Conservation (phyloP, 352 stramenopile species). For the Paralagenidium karlingii region DNA sequence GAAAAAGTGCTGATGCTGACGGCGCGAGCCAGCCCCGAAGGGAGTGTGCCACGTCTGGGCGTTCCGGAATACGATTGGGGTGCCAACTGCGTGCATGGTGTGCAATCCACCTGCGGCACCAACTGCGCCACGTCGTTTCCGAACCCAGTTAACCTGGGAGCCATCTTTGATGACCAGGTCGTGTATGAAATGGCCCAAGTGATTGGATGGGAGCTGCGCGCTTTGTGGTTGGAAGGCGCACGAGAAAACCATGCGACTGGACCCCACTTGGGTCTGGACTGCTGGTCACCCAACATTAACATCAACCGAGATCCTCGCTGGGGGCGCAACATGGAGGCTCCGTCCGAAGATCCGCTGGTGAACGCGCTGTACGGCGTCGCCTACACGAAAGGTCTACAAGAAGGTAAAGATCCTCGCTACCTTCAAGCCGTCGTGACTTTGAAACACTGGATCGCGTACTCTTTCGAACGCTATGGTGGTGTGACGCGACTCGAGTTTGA, state of each 20-base stretch:
- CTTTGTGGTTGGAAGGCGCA: slow-evolving; percentile 64
- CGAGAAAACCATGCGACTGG: slow-evolving; percentile 47
- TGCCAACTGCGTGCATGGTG: slow-evolving; percentile 88
- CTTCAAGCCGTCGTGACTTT: slow-evolving; percentile 82
- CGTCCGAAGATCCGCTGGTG: slow-evolving; percentile 89
- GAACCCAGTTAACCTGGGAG: slow-evolving; percentile 79
- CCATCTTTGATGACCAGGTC: slow-evolving; percentile 75
- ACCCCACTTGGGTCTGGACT: slow-evolving; percentile 80
- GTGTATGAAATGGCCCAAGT: slow-evolving; percentile 78
- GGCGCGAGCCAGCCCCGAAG: slow-evolving; percentile 45
- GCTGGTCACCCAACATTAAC: slow-evolving; percentile 93
- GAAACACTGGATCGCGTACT: slow-evolving; percentile 93
- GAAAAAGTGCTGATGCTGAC: slow-evolving; percentile 68
- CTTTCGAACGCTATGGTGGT: slow-evolving; percentile 58
- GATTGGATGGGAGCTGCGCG: slow-evolving; percentile 75
- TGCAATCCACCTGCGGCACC: slow-evolving; percentile 70
- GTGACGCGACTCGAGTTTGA: slow-evolving; percentile 82
- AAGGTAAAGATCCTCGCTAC: slow-evolving; percentile 47
- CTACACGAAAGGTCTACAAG: slow-evolving; percentile 84
- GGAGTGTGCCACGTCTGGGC: slow-evolving; percentile 63
- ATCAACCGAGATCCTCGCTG: slow-evolving; percentile 90
- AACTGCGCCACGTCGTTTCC: slow-evolving; percentile 85
- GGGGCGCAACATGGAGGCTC: slow-evolving; percentile 89
- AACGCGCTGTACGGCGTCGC: slow-evolving; percentile 83
- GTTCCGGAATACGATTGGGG: slow-evolving; percentile 90